A percentile compares a stretch with the other conserved stretches of the same genome.
These are phyloP conservation scores for Cinnamomum chago DNA, from an alignment of 164 flowering plant species.

Conservation along the genomic window DNA sequence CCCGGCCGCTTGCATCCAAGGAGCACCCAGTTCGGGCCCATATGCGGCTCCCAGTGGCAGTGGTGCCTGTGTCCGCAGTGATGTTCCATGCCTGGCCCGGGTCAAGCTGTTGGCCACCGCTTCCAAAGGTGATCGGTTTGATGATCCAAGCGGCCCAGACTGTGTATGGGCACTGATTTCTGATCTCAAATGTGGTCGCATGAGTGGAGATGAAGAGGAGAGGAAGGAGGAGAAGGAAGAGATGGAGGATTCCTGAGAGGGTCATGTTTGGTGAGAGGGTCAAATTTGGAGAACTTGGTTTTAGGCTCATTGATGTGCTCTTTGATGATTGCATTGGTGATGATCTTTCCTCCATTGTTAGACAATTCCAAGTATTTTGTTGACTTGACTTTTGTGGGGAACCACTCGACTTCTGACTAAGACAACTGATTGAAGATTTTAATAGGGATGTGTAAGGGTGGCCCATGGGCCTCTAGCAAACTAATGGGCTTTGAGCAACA, in stretches of 20 bases:
- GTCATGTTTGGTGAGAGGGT: not conserved
- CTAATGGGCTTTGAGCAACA: too few relatives aligned
- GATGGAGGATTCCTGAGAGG: not conserved
- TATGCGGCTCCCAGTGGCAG: slow-evolving; percentile 23
- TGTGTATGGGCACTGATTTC: slow-evolving; percentile 6
- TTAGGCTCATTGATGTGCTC: not conserved
- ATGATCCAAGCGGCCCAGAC: slow-evolving; percentile 7
- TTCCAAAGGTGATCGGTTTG: not conserved
- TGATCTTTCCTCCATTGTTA: not conserved
- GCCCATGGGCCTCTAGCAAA: too few relatives aligned
- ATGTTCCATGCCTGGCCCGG: slow-evolving; percentile 15
- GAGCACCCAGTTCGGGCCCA: slow-evolving; percentile 35
- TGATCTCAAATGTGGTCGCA: not conserved
- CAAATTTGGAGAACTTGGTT: not conserved
- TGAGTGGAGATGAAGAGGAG: not conserved
- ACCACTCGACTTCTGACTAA: not conserved
- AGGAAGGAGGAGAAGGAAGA: not conserved
- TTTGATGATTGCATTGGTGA: not conserved
- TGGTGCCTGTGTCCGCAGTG: slow-evolving; percentile 13
- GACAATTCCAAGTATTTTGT: not conserved
- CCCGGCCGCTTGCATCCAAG: slow-evolving; percentile 23
- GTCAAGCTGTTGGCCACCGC: slow-evolving; percentile 14
- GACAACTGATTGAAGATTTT: too few relatives aligned
- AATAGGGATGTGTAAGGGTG: too few relatives aligned
- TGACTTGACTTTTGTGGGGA: not conserved